Base-by-base conservation (phyloP, 2,329 filamentous ascomycete genomes). In the Penicillium sp. region DNA sequence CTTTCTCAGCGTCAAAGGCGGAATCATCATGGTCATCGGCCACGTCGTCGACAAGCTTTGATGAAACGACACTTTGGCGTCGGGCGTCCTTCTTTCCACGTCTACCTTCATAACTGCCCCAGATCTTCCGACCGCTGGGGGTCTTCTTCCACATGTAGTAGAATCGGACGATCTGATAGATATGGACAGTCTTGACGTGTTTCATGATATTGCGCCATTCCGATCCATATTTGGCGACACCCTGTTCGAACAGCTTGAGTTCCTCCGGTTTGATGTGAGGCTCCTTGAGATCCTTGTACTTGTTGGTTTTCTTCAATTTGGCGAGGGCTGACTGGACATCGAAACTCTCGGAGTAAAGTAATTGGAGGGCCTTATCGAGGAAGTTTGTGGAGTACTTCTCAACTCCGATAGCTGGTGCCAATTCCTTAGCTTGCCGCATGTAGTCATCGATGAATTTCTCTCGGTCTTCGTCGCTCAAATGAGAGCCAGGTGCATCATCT, bases 121-220 rank as follows among this genome's bases (percentile, higher is more conserved):
- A 96, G 18, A 99, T 84, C 60, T 93, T 84, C 64, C 82, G 85
- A 34, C 93, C 93, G 50, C 86, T 84, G 2, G 86, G 80, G 0
- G 89, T 89, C 72, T 97, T 97, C 74, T 99, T 99, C 93, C 93
- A 99, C 57, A 88, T 88, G 68, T 99, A 99, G 71, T 97, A 99
- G 66, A 88, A 95, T 3, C 93, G 87, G 22, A 95, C 89, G 54
- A 96, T 86, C 50, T 89, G 82, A 42, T 86, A 84, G 54, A 90
- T 84, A 34, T 82, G 83, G 59, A 93, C 82, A 0, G 86, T 88
- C n/a, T 73, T 72, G 62, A 96, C 88, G 67, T 95, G 88, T 59
- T 87, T 84, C 57, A 85, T 89, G 52, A 97, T 86, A 39, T 81
- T 80, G 57, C 89, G 81, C 61, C 95, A 83, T 71, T 99, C 93